These are phyloP conservation scores for Magnaporthiopsis incrustans DNA, from an alignment of 2,329 filamentous ascomycete genomes.

Conservation along the genomic window DNA sequence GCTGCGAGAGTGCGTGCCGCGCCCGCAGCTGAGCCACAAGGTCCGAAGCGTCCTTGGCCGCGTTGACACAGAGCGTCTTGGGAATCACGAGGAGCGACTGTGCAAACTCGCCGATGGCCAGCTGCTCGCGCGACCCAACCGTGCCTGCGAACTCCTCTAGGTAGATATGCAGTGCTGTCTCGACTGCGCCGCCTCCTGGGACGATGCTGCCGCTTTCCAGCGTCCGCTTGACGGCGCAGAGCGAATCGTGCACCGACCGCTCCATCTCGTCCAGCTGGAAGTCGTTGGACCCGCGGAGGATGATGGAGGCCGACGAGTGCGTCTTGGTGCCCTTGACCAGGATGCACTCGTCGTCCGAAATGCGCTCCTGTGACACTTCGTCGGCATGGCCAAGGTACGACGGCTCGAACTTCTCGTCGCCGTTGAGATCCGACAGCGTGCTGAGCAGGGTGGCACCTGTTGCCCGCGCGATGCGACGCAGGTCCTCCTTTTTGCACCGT, in stretches of 20 bases:
- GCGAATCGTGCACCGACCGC: slow-evolving; percentile 91
- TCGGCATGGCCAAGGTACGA: slow-evolving; percentile 86
- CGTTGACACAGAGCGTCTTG: slow-evolving; percentile 94
- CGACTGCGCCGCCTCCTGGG: slow-evolving; percentile 89
- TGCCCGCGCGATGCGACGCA: slow-evolving; percentile 90
- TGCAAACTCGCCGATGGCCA: slow-evolving; percentile 95
- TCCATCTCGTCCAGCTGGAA: slow-evolving; percentile 99
- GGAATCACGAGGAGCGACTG: slow-evolving; percentile 90
- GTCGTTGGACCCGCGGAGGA: slow-evolving; percentile 92
- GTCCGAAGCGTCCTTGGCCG: slow-evolving; percentile 91
- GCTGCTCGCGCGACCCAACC: slow-evolving; percentile 91
- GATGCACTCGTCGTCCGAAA: slow-evolving; percentile 98
- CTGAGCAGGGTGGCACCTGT: slow-evolving; percentile 90
- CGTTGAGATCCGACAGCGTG: slow-evolving; percentile 91
- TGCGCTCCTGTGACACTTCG: slow-evolving; percentile 95
- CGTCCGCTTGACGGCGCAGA: slow-evolving; percentile 94
- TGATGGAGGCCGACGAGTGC: slow-evolving; percentile 89
- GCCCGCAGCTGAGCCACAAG: slow-evolving; percentile 92
- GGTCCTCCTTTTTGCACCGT: slow-evolving; percentile 96
- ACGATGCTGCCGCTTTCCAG: slow-evolving; percentile 96
- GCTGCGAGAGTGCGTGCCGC: slow-evolving; percentile 88
- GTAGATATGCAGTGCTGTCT: slow-evolving; percentile 99
- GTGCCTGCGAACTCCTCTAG: slow-evolving; percentile 97
- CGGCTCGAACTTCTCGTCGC: slow-evolving; percentile 91
- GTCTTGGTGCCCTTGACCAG: slow-evolving; percentile 92